Percentiles rank a stretch among this genome's conserved stretches.
These are phyloP conservation scores for Tephrocybe sp. DNA, from an alignment of 768 basidiomycete species.

Conservation along the genomic window DNA sequence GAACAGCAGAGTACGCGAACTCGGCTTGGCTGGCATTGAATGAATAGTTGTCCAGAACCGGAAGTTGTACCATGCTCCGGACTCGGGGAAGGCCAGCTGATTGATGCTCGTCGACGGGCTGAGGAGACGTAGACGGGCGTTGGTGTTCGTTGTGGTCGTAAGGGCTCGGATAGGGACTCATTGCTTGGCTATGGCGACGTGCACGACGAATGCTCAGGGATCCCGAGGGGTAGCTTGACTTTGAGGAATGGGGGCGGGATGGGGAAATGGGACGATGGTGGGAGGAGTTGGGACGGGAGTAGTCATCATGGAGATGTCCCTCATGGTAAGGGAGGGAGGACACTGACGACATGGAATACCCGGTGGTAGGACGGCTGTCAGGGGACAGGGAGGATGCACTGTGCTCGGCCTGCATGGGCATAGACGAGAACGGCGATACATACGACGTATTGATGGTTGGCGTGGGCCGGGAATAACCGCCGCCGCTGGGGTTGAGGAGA, in stretches of 20 bases:
- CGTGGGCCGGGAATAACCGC: slow-evolving; percentile 56
- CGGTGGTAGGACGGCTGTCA: slow-evolving; percentile 82
- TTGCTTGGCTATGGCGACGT: slow-evolving; percentile 82
- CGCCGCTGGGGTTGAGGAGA: slow-evolving; percentile 70
- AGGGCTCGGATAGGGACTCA: slow-evolving; percentile 85
- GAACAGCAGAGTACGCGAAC: slow-evolving; percentile 76
- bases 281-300: slow-evolving; percentile 73
- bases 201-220: slow-evolving; percentile 71
- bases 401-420: slow-evolving; percentile 68
- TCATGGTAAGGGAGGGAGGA: slow-evolving; percentile 76
- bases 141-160: slow-evolving; percentile 69
- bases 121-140: slow-evolving; percentile 71
- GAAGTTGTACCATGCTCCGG: slow-evolving; percentile 82
- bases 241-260: slow-evolving; percentile 62
- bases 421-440: slow-evolving; percentile 65
- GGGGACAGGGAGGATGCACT: slow-evolving; percentile 77
- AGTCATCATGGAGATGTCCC: slow-evolving; percentile 52
- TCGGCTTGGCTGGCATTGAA: slow-evolving; percentile 71
- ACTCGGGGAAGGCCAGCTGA: slow-evolving; percentile 62
- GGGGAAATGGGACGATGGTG: slow-evolving; percentile 74
- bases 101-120: slow-evolving; percentile 58
- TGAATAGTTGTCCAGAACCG: slow-evolving; percentile 66
- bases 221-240: slow-evolving; percentile 49
- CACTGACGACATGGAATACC: slow-evolving; percentile 84
- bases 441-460: slow-evolving; percentile 77